phyloP scores from a whole-genome alignment of 176 grass and related monocot species.

The Puya raimondii region DNA sequence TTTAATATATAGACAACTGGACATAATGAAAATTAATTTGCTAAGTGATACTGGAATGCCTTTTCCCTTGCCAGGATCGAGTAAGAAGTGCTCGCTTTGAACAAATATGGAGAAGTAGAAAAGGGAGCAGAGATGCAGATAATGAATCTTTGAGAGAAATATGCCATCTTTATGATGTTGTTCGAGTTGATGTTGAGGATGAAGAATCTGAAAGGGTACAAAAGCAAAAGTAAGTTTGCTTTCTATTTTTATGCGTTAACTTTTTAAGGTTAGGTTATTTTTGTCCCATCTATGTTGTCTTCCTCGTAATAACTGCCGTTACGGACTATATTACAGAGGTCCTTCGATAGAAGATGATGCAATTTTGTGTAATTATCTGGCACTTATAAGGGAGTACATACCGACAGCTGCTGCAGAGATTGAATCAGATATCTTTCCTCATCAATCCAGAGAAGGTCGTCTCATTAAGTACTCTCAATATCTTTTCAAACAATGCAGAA shows the following conservation, averaged over 20 bases:
- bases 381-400: constrained; percentile 65
- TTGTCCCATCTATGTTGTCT: constrained; percentile 20
- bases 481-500: constrained; percentile 8
- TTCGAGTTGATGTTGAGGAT: constrained; percentile 55
- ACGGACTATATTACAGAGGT: constrained; percentile 25
- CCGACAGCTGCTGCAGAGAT: constrained; percentile 67
- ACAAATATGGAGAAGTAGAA: constrained; percentile 91
- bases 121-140: constrained; percentile 23
- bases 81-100: constrained; percentile 78
- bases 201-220: constrained; percentile 33
- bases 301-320: neutral
- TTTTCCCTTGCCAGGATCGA: constrained; percentile 32
- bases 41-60: too few species aligned
- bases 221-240: constrained; percentile 26
- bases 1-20: too few species aligned
- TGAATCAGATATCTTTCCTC: constrained; percentile 56
- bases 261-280: constrained; percentile 4
- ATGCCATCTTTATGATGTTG: constrained; percentile 76
- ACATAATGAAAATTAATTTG: too few species aligned
- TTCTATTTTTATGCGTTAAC: constrained; percentile 16
- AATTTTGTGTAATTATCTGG: constrained; percentile 78
- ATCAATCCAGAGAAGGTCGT: constrained; percentile 52
- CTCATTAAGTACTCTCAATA: too few species aligned
- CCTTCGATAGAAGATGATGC: constrained; percentile 42
- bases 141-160: constrained; percentile 59